Evolutionary conservation across 177 flowering plant species (phyloP), one percentile per base, ranked within the genome.

Genomic region (Vitis hybrid): DNA sequence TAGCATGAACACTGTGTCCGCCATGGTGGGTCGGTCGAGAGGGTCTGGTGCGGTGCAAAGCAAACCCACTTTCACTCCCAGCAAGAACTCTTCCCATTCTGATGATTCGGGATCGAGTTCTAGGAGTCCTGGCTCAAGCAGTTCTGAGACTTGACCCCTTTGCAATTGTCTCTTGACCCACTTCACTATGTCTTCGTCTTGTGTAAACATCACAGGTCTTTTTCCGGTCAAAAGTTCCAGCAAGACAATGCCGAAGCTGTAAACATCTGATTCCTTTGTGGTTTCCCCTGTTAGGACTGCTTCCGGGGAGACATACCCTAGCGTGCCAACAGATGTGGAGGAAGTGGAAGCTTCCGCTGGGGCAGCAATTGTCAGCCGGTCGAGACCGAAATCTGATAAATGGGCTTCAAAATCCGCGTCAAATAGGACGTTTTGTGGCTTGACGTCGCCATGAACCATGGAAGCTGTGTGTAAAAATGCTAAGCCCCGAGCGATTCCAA

Each of bases 81-180:
- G 81, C 77, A 94, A 79, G 75, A 92, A 94, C 79, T 94, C 98
- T 74, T 94, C 98, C 98, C 98, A 94, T 59, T 94, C 98, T 2
- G 97, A 87, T 54, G 97, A 89, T 63, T 94, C 98, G 0, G 97
- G 97, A 74, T 94, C 98, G 2, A 92, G 82, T 70, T 92, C 98
- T 2, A 92, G 85, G 73, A 91, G 65, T 0, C 97, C 96, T 3
- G 97, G 90, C 50, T 94, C 98, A 3, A 94, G 74, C 18, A 94
- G 70, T 72, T 94, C 97, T 3, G 91, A 76, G 49, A 94, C 75
- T 65, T 89, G 97, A 60, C 98, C 97, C 48, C 64, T 83, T 65
- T 94, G 98, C 32, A 94, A 62, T 68, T 89, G 94, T 66, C 77
- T 81, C 82, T 94, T 94, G 55, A 94, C 98, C 98, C 98, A 94